A percentile compares a stretch with the other conserved stretches of the same genome.
Evolutionary conservation across 2,329 filamentous ascomycete species (phyloP).

Genomic region (Talaromyces sp.): DNA sequence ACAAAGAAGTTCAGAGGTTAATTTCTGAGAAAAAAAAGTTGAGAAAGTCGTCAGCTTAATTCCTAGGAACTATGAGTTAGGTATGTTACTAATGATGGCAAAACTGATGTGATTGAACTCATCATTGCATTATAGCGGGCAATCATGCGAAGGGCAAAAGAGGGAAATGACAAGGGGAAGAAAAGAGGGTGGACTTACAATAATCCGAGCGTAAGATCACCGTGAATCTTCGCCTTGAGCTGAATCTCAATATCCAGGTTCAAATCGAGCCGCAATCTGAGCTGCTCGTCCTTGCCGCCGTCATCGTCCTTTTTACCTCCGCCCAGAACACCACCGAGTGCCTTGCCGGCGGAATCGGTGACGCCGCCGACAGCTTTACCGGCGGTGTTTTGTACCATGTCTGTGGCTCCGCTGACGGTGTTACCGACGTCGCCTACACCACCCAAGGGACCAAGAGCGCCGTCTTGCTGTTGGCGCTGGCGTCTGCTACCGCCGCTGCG

Average conservation of each 20-base stretch:
- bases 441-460: slow-evolving; percentile 46
- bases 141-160: too few species aligned
- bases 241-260: slow-evolving; percentile 82
- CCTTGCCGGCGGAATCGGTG: slow-evolving; percentile 41
- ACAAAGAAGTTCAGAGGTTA: neutral
- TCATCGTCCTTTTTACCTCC: slow-evolving; percentile 37
- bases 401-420: slow-evolving; percentile 50
- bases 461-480: slow-evolving; percentile 37
- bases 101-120: neutral
- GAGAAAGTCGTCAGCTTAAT: slow-evolving; percentile 15
- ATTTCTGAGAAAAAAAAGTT: slow-evolving; percentile 9
- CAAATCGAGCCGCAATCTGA: slow-evolving; percentile 69
- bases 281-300: slow-evolving; percentile 58
- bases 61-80: slow-evolving; percentile 20
- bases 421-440: slow-evolving; percentile 57
- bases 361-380: slow-evolving; percentile 46
- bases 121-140: neutral
- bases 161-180: too few species aligned
- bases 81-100: slow-evolving; percentile 21
- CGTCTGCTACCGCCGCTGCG: slow-evolving; percentile 51
- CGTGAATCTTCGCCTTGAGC: slow-evolving; percentile 79
- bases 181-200: slow-evolving; percentile 55
- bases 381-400: slow-evolving; percentile 51
- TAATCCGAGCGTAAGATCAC: slow-evolving; percentile 74
- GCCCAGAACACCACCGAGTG: slow-evolving; percentile 38